These are phyloP conservation scores for Aspergillus thermomutatus DNA, from an alignment of 2,329 filamentous ascomycete genomes.

Conservation along the genomic window DNA sequence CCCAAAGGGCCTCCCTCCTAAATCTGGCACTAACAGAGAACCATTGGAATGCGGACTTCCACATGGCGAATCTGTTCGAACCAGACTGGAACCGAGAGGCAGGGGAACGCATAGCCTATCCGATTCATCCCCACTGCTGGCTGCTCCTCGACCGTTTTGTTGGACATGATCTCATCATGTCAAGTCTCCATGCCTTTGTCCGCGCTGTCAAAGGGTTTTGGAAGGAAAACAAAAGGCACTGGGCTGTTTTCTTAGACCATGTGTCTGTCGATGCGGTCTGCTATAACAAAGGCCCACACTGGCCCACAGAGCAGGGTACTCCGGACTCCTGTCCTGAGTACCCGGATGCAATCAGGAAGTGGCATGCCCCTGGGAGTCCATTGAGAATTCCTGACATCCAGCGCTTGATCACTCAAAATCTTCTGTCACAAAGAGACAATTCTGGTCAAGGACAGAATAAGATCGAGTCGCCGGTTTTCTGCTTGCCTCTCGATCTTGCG, in stretches of 20 bases:
- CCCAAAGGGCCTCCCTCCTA: too few relatives aligned
- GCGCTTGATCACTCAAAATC: neutral
- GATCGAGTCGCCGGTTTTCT: neutral
- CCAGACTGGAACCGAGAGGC: neutral
- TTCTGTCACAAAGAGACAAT: neutral
- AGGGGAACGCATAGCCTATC: slow-evolving; percentile 9
- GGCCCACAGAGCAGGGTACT: neutral
- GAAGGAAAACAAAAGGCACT: neutral
- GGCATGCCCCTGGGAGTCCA: neutral
- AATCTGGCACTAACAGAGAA: too few relatives aligned
- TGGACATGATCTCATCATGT: slow-evolving; percentile 8
- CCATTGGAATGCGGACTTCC: neutral
- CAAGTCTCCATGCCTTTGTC: slow-evolving; percentile 2
- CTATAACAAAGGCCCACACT: neutral
- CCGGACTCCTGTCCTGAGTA: too few relatives aligned
- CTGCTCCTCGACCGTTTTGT: slow-evolving; percentile 14
- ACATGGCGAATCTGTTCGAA: neutral
- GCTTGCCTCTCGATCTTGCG: slow-evolving; percentile 1
- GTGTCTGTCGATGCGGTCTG: neutral
- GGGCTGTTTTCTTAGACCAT: neutral
- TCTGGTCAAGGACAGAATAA: neutral
- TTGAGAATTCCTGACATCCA: slow-evolving; percentile 3
- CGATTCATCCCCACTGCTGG: slow-evolving; percentile 17
- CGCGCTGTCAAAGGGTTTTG: neutral
- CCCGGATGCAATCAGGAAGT: too few relatives aligned